A percentile compares a stretch with the other conserved stretches of the same genome.
phyloP scores from a whole-genome alignment of 768 basidiomycete genomes.

The Termitomyces sp. region DNA sequence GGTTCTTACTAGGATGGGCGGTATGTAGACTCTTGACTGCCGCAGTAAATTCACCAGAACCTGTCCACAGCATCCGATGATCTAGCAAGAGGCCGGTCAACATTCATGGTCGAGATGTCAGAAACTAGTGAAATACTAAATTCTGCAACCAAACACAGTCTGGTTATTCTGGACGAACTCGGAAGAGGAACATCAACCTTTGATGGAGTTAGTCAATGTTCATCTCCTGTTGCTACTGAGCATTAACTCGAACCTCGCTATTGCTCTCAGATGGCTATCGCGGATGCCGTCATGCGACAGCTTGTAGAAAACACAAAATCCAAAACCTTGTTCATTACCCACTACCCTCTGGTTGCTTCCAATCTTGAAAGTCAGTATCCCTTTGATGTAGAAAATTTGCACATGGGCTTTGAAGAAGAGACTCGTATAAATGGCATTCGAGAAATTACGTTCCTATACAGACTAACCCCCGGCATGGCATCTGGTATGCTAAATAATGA shows the following conservation, averaged over 20 bases:
- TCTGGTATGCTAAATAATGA: slow-evolving; percentile 31
- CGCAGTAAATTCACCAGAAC: not conserved
- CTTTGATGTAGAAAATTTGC: slow-evolving; percentile 62
- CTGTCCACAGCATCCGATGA: slow-evolving; percentile 74
- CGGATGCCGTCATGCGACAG: slow-evolving; percentile 72
- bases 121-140: slow-evolving; percentile 90
- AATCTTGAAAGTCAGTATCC: slow-evolving; percentile 59
- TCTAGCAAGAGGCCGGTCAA: slow-evolving; percentile 79
- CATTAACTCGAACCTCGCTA: not conserved
- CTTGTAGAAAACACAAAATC: slow-evolving; percentile 52
- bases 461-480: slow-evolving; percentile 64
- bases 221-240: not conserved
- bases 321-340: slow-evolving; percentile 90
- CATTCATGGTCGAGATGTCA: slow-evolving; percentile 96
- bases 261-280: slow-evolving; percentile 71
- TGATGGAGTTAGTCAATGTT: slow-evolving; percentile 56
- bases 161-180: slow-evolving; percentile 89
- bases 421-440: slow-evolving; percentile 64
- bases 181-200: slow-evolving; percentile 90
- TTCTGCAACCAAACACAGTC: slow-evolving; percentile 63
- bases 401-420: slow-evolving; percentile 81
- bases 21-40: slow-evolving; percentile 30
- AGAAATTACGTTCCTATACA: slow-evolving; percentile 86
- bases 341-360: slow-evolving; percentile 82
- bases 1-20: slow-evolving; percentile 87